Conservation (phyloP, 768 basidiomycete genomes). For the Tephrocybe sp. region DNA sequence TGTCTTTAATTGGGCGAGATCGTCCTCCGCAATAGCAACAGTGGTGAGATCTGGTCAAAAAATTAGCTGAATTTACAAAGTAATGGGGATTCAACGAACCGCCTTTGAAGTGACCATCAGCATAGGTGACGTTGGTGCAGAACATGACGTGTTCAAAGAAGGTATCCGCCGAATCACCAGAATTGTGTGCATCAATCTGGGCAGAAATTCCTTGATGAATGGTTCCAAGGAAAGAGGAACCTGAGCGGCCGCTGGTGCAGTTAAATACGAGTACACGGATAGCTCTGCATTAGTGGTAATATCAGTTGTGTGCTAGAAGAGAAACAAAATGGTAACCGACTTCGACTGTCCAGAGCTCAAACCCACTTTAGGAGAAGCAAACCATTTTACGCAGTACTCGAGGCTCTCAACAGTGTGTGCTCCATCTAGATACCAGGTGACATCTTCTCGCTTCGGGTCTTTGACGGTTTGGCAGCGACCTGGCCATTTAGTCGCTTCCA, state of each 20-base stretch:
- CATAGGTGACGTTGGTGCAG: slow-evolving; percentile 95
- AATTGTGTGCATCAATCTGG: slow-evolving; percentile 41
- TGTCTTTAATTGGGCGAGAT: slow-evolving; percentile 62
- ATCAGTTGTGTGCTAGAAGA: slow-evolving; percentile 3
- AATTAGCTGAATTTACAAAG: background rate
- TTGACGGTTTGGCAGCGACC: slow-evolving; percentile 86
- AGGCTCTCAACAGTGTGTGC: slow-evolving; percentile 95
- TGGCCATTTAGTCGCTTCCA: slow-evolving; percentile 81
- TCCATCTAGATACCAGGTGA: slow-evolving; percentile 92
- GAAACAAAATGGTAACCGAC: slow-evolving; percentile 13
- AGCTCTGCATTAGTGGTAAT: slow-evolving; percentile 19
- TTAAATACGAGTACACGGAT: slow-evolving; percentile 85
- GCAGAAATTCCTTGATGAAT: slow-evolving; percentile 50
- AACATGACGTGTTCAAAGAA: slow-evolving; percentile 91
- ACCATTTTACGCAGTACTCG: slow-evolving; percentile 87
- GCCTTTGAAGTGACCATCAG: slow-evolving; percentile 85
- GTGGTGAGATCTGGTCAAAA: slow-evolving; percentile 70
- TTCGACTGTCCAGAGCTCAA: slow-evolving; percentile 27
- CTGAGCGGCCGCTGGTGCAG: slow-evolving; percentile 89
- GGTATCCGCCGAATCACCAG: slow-evolving; percentile 30
- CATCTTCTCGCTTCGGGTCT: slow-evolving; percentile 50
- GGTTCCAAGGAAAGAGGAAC: slow-evolving; percentile 60
- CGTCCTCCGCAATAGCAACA: slow-evolving; percentile 57
- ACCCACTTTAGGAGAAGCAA: slow-evolving; percentile 57
- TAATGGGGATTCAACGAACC: slow-evolving; percentile 44